A percentile compares a stretch with the other conserved stretches of the same genome.
Conservation (phyloP, 2,329 filamentous ascomycete genomes). For the Colletotrichum acutatum region DNA sequence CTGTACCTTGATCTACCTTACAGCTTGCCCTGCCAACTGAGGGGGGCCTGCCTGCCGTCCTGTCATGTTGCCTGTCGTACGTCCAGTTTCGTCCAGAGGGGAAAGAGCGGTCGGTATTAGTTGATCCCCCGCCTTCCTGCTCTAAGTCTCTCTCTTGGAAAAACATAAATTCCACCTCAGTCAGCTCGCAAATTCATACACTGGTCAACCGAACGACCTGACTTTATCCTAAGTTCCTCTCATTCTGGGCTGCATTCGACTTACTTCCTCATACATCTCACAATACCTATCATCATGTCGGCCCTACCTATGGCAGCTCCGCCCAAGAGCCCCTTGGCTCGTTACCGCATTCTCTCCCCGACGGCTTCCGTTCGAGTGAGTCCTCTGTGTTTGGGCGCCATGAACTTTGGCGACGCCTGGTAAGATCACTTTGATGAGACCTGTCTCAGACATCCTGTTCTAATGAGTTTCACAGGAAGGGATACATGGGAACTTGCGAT, state of each 20-base stretch:
- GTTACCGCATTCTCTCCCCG: constrained; percentile 74
- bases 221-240: background rate
- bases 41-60: background rate
- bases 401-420: constrained; percentile 73
- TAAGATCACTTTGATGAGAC: constrained; percentile 30
- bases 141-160: background rate
- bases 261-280: background rate
- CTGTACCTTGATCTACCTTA: background rate
- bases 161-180: background rate
- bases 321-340: constrained; percentile 69
- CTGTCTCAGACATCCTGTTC: background rate
- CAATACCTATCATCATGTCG: constrained; percentile 39
- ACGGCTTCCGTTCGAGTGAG: constrained; percentile 74
- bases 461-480: constrained; percentile 51
- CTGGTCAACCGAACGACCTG: background rate
- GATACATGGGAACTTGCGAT: constrained; percentile 72
- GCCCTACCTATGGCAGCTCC: constrained; percentile 53
- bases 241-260: background rate
- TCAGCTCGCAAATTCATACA: background rate
- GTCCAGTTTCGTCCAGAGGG: background rate
- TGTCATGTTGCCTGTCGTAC: background rate
- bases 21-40: background rate
- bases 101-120: constrained; percentile 14
- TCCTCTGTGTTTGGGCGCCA: constrained; percentile 72
- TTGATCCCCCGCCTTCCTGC: constrained; percentile 7